phyloP scores from a whole-genome alignment of 371 early-diverging fungal species.

The Lichtheimia ornata region DNA sequence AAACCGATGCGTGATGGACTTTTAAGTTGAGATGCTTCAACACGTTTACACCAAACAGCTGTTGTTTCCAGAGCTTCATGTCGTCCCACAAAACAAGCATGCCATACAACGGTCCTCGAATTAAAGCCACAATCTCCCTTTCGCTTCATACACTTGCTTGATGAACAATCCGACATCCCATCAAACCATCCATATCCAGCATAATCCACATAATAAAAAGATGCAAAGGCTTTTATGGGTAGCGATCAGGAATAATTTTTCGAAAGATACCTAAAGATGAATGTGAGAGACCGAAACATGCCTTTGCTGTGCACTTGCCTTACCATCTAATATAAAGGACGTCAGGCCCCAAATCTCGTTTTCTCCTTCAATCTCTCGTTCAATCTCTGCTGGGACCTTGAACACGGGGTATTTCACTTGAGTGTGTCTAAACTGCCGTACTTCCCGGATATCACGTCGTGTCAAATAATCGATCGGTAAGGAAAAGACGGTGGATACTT shows the following conservation, averaged over 20 bases:
- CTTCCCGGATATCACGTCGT: slow-evolving; percentile 43
- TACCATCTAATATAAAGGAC: slow-evolving; percentile 74
- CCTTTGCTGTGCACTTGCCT: background rate
- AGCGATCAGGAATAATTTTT: slow-evolving; percentile 40
- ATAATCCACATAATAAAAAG: too few species aligned
- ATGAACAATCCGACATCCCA: too few species aligned
- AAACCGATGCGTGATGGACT: too few species aligned
- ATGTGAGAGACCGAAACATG: background rate
- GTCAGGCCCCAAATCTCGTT: slow-evolving; percentile 85
- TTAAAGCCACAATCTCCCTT: too few species aligned
- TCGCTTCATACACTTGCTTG: too few species aligned
- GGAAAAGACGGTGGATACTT: slow-evolving; percentile 74
- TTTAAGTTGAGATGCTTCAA: too few species aligned
- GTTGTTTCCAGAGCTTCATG: too few species aligned
- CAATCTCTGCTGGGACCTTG: slow-evolving; percentile 48
- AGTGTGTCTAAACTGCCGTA: slow-evolving; percentile 63
- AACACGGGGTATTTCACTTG: slow-evolving; percentile 65
- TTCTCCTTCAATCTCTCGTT: slow-evolving; percentile 27
- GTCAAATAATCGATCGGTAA: slow-evolving; percentile 69
- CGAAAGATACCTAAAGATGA: slow-evolving; percentile 32
- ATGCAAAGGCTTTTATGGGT: slow-evolving; percentile 7
- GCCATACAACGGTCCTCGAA: too few species aligned
- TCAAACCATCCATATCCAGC: too few species aligned
- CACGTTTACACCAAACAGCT: too few species aligned
- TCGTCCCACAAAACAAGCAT: too few species aligned